Evolutionary conservation across 129 eudicot genomes (phyloP), one percentile per base, ranked within the genome.

Genomic region (Tagetes erecta): DNA sequence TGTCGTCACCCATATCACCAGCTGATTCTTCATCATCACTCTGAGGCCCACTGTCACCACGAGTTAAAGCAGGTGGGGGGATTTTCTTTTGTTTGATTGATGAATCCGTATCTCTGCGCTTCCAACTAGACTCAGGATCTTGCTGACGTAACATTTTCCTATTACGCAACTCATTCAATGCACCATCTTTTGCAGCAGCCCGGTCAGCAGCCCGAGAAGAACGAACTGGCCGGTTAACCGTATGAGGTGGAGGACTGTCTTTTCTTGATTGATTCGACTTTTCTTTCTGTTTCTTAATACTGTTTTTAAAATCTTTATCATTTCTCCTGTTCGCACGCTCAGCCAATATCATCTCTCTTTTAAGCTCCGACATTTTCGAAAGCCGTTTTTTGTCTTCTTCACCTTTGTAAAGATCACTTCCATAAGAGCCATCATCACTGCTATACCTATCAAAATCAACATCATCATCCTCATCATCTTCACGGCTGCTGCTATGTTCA

Each of bases 341-440:
- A 6, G 84, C 79, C 14, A 93, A 80, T 38, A 93, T 93, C 85
- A 83, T 70, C 76, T 90, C 98, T 72, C 98, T 84, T 2, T 93
- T 74, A 40, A 93, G 97, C 82, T 93, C 98, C 0, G 97, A 58
- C 87, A 93, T 80, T 77, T 81, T 73, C 42, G 88, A 83, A 64
- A 93, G 91, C 82, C 83, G 79, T 82, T 78, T 73, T 52, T 91
- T 64, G 77, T 93, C 98, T 55, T 90, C 91, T 53, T 93, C 98
- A 49, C 68, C 86, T 80, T 86, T 93, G 86, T 90, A 93, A 41
- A 93, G 92, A 76, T 93, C 98, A 72, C 89, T 88, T 33, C 92
- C 97, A 58, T 86, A 82, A 71, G 97, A 90, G 64, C 86, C 98
- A 67, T 84, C 89, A 53, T 88, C 96, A 69, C 98, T 93, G 65